Base-by-base conservation (phyloP, 306 rosid genomes). In the Lathyrus tuberosus region DNA sequence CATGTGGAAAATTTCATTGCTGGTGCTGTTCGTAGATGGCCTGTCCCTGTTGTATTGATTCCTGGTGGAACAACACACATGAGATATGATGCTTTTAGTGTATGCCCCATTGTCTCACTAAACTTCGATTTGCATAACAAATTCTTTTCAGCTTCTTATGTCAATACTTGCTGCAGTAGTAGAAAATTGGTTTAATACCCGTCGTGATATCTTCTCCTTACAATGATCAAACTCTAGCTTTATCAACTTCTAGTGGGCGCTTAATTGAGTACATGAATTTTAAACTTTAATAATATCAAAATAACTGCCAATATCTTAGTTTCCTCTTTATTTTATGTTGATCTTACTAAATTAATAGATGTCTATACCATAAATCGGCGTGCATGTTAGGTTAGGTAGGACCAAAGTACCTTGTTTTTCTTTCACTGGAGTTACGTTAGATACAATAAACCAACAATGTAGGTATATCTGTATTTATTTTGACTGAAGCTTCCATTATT, bases 81-180 rank as follows among this genome's bases (percentile, higher is more conserved):
- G 51, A 90, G 89, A 83, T 88, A 88, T 80, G 92, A 90, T 77
- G 98, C 98, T 54, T 83, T 94, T 76, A 85, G 89, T 65, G 98
- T 94, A 83, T 70, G 94, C 70, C 62, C 31, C 28, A 5, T 41
- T 56, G 42, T 76, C 56, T 76, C 69, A 3, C 10, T 37, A 26
- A 8, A 28, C 52, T 74, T 41, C 33, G 41, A 57, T 64, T 65
- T 63, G 8, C 57, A 20, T 22, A 69, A 54, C 28, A 37, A 15
- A 2, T 12, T 31, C 0, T 31, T 56, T 44, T 62, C 24, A 31
- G 17, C n/a, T 54, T 30, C 41, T 62, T 15, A 18, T 54, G 12
- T 51, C 26, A 17, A 42, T 63, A 47, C 41, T 33, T 73, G 33
- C 28, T 18, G 62, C 42, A 8, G 13, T 31, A 8, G 43, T 48